Evolutionary conservation across 352 stramenopile genomes (phyloP).

Genomic region (Pythium rishiriense): DNA sequence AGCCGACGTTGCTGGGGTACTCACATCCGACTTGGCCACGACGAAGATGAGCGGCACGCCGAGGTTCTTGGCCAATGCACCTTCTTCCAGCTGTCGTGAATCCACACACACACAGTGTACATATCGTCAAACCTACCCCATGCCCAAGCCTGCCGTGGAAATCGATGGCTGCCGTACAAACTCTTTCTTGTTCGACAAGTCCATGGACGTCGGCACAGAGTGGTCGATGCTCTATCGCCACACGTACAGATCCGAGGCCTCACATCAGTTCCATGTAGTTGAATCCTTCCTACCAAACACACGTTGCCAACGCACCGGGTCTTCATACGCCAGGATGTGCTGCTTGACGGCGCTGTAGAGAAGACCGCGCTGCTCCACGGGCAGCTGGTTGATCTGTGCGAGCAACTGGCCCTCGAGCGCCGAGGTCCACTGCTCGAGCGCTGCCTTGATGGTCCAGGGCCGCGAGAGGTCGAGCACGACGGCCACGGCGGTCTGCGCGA

Average conservation of each 20-base stretch:
- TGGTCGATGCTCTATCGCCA: conserved; percentile 53
- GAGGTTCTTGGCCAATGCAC: conserved; percentile 76
- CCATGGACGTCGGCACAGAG: conserved; percentile 48
- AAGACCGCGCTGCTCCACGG: conserved; percentile 47
- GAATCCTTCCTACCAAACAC: neutral
- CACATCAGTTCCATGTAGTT: neutral
- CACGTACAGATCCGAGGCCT: too few species aligned
- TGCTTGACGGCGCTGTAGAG: conserved; percentile 70
- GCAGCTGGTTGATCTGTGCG: conserved; percentile 68
- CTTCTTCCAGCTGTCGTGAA: conserved; percentile 60
- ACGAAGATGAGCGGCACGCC: conserved; percentile 73
- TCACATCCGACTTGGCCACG: conserved; percentile 78
- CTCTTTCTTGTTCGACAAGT: conserved; percentile 58
- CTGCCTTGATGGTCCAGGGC: conserved; percentile 82
- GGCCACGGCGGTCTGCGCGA: conserved; percentile 59
- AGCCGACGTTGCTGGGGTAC: too few species aligned
- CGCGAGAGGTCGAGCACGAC: conserved; percentile 74
- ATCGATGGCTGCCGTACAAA: too few species aligned
- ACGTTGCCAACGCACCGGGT: conserved; percentile 45
- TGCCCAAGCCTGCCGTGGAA: too few species aligned
- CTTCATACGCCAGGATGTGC: conserved; percentile 74
- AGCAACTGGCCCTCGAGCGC: conserved; percentile 68
- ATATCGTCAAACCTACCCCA: too few species aligned
- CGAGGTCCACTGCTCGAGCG: conserved; percentile 80
- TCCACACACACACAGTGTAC: neutral